Percentiles rank a stretch among this genome's conserved stretches.
Evolutionary conservation across 2,329 filamentous ascomycete genomes (phyloP).

Genomic region (Aspergillus novoparasiticus): DNA sequence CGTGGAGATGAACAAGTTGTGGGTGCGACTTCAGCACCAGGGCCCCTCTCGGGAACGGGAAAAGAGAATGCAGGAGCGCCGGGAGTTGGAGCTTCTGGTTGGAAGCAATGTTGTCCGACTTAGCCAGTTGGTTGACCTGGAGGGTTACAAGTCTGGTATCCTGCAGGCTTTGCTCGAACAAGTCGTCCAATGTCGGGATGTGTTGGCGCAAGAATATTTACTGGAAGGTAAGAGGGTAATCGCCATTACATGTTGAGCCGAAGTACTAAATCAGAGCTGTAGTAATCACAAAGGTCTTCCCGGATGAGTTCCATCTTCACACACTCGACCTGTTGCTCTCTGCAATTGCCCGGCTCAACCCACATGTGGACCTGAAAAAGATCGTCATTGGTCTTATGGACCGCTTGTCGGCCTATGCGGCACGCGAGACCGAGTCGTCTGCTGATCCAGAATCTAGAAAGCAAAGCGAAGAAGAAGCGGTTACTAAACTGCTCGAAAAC

Average conservation of each 20-base stretch:
- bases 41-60: constrained; percentile 94
- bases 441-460: constrained; percentile 73
- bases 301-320: constrained; percentile 96
- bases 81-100: constrained; percentile 92
- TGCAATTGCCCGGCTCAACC: constrained; percentile 88
- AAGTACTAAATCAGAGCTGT: constrained; percentile 16
- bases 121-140: constrained; percentile 92
- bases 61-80: constrained; percentile 87
- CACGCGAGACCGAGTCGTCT: constrained; percentile 74
- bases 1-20: constrained; percentile 99
- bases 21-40: constrained; percentile 96
- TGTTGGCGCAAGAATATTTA: constrained; percentile 94
- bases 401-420: constrained; percentile 89
- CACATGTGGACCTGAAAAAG: constrained; percentile 95
- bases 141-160: constrained; percentile 90
- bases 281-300: constrained; percentile 98
- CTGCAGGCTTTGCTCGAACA: constrained; percentile 88
- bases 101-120: constrained; percentile 94
- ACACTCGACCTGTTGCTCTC: constrained; percentile 94
- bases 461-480: constrained; percentile 81
- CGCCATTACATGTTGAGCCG: not conserved
- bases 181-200: constrained; percentile 96
- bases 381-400: constrained; percentile 99
- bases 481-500: constrained; percentile 75
- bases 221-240: constrained; percentile 64